These are phyloP conservation scores for Aspergillus cavernicola DNA, from an alignment of 495 filamentous ascomycete genomes.

Conservation along the genomic window DNA sequence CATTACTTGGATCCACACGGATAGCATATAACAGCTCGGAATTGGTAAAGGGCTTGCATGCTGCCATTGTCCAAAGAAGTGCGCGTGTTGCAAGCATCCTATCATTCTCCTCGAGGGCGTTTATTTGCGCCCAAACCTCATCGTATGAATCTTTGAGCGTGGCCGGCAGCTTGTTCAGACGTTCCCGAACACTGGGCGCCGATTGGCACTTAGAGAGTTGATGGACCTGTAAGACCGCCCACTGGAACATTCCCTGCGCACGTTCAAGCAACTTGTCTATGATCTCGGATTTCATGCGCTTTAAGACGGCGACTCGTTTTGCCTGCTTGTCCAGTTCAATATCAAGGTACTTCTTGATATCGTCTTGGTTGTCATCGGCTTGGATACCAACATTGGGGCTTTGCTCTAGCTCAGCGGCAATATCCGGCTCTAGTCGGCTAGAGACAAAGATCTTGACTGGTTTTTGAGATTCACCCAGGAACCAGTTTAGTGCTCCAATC, in stretches of 20 bases:
- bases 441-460: slow-evolving; percentile 45
- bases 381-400: slow-evolving; percentile 32
- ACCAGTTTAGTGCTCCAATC: slow-evolving; percentile 24
- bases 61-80: slow-evolving; percentile 33
- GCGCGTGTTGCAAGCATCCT: slow-evolving; percentile 27
- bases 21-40: slow-evolving; percentile 11
- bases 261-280: slow-evolving; percentile 7
- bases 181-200: slow-evolving; percentile 16
- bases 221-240: slow-evolving; percentile 31
- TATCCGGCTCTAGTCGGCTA: slow-evolving; percentile 37
- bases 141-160: slow-evolving; percentile 32
- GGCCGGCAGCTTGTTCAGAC: slow-evolving; percentile 28
- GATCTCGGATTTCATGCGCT: slow-evolving; percentile 13
- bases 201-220: slow-evolving; percentile 23
- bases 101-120: slow-evolving; percentile 18
- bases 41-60: slow-evolving; percentile 20
- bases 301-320: slow-evolving; percentile 6
- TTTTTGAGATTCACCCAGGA: slow-evolving; percentile 23
- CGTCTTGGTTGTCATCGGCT: slow-evolving; percentile 25
- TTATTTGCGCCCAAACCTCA: slow-evolving; percentile 26
- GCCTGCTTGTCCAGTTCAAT: slow-evolving; percentile 21
- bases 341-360: slow-evolving; percentile 29
- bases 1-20: slow-evolving; percentile 6
- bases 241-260: slow-evolving; percentile 31
- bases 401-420: slow-evolving; percentile 20